Percentiles rank a stretch among this genome's conserved stretches.
Conservation (phyloP, 169 alveolate species). For the Plasmodium coatneyi region DNA sequence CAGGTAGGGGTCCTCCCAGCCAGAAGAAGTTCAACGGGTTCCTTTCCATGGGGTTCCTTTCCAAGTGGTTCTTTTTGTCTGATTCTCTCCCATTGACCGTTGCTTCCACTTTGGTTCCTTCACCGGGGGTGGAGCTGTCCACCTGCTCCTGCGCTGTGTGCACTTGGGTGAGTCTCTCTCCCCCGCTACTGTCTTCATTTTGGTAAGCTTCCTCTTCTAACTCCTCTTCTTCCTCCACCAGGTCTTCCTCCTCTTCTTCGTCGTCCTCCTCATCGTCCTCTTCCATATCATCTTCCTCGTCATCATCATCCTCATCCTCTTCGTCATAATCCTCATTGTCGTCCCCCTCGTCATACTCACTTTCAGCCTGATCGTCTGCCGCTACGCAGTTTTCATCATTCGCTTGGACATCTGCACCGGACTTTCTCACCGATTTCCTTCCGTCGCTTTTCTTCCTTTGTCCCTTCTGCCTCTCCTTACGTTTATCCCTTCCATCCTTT, state of each 20-base stretch:
- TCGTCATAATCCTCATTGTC: conserved; percentile 4
- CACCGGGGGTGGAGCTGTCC: not conserved
- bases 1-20: conserved; percentile 75
- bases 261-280: not conserved
- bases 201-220: not conserved
- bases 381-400: not conserved
- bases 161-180: not conserved
- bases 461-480: not conserved
- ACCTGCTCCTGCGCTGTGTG: not conserved
- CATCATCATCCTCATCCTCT: conserved; percentile 8
- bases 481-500: not conserved
- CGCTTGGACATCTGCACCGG: not conserved
- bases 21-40: conserved; percentile 63
- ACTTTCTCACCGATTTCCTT: not conserved
- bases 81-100: not conserved
- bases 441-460: not conserved
- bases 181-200: not conserved
- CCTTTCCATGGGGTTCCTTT: conserved; percentile 3
- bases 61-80: not conserved
- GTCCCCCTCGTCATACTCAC: not conserved
- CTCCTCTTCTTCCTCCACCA: not conserved
- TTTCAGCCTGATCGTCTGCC: not conserved
- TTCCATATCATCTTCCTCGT: not conserved
- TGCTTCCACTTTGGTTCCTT: not conserved
- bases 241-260: not conserved